Evolutionary conservation across 2,329 filamentous ascomycete species (phyloP).

Genomic region (Fusarium metavorans): DNA sequence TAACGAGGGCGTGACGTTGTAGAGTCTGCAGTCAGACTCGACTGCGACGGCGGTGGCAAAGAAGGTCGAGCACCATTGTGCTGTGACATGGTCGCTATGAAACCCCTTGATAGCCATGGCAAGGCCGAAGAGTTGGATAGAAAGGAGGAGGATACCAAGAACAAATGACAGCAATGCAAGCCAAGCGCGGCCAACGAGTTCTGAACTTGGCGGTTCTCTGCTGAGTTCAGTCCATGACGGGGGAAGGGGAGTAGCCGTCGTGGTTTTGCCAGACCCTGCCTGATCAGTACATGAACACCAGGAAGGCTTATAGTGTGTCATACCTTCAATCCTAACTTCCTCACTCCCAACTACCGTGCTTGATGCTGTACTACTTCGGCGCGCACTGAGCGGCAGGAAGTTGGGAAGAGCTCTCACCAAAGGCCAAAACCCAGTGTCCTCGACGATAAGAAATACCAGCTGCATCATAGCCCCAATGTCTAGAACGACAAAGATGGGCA

Average conservation of each 20-base stretch:
- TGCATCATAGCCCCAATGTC: slow-evolving; percentile 10
- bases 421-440: background rate
- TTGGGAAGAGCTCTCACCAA: background rate
- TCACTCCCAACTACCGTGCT: background rate
- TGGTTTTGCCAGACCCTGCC: background rate
- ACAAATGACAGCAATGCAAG: background rate
- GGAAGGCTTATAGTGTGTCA: background rate
- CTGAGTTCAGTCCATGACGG: background rate
- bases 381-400: background rate
- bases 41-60: background rate
- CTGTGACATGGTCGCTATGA: background rate
- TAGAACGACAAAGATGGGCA: slow-evolving; percentile 7
- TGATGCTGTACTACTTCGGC: background rate
- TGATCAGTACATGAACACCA: background rate
- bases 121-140: slow-evolving; percentile 2
- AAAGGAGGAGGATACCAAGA: background rate
- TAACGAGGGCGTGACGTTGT: background rate
- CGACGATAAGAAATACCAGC: slow-evolving; percentile 1
- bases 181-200: slow-evolving; percentile 6
- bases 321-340: background rate
- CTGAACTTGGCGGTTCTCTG: background rate
- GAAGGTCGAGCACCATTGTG: slow-evolving; percentile 3
- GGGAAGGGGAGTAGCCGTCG: background rate
- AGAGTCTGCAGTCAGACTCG: background rate
- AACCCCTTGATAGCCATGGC: background rate